A percentile compares a stretch with the other conserved stretches of the same genome.
These are phyloP conservation scores for Oryza punctata DNA, from an alignment of 176 grass and related monocot genomes.

Conservation along the genomic window DNA sequence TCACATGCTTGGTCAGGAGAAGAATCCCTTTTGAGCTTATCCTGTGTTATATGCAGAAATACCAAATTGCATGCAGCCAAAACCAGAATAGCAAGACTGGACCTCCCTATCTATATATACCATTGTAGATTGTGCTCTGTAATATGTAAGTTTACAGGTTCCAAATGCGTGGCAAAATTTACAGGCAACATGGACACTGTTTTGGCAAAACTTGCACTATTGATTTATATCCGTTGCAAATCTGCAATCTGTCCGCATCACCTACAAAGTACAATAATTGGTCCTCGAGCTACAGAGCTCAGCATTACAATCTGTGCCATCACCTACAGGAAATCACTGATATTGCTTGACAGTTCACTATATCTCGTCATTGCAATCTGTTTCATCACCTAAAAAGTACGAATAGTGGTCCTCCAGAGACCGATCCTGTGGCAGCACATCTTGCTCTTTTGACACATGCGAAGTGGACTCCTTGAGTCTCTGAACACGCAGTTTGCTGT, in stretches of 20 bases:
- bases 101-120: neutral
- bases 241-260: neutral
- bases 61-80: neutral
- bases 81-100: neutral
- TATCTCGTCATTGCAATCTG: conserved; percentile 39
- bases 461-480: conserved; percentile 46
- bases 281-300: neutral
- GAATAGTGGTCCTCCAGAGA: conserved; percentile 46
- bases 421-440: conserved; percentile 33
- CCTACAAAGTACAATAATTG: neutral
- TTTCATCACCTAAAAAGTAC: conserved; percentile 39
- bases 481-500: conserved; percentile 60
- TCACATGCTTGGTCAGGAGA: neutral
- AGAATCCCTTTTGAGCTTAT: neutral
- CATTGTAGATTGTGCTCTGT: too few relatives aligned
- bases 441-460: conserved; percentile 31
- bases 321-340: neutral
- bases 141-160: neutral
- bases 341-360: conserved; percentile 1
- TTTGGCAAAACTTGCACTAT: neutral
- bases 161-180: neutral
- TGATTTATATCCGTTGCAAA: neutral
- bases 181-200: neutral
- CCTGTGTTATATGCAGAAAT: neutral
- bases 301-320: neutral